phyloP scores from a whole-genome alignment of 2,329 filamentous ascomycete species.

The Tolypocladium capitatum region DNA sequence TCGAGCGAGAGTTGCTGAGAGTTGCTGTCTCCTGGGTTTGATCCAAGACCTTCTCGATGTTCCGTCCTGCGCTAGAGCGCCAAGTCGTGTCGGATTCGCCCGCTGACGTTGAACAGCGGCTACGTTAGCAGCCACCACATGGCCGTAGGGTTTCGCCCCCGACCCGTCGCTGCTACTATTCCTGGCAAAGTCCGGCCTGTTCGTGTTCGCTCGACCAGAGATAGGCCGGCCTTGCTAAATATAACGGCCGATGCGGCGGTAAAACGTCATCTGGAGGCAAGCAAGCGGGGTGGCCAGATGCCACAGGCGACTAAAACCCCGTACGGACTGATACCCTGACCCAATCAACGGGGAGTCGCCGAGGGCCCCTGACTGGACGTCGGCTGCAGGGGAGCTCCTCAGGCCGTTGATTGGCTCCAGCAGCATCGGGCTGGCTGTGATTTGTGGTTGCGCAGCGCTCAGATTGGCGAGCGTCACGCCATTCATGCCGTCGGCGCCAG shows the following conservation, averaged over 20 bases:
- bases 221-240: not conserved
- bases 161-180: not conserved
- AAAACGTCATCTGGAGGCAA: not conserved
- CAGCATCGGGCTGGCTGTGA: constrained; percentile 7
- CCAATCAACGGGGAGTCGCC: constrained; percentile 10
- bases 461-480: constrained; percentile 16
- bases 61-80: not conserved
- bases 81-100: not conserved
- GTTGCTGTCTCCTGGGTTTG: not conserved
- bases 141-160: not conserved
- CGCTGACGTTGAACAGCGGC: not conserved
- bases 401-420: constrained; percentile 19
- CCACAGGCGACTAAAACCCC: not conserved
- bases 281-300: not conserved
- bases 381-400: constrained; percentile 15
- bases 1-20: too few species aligned
- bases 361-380: constrained; percentile 7
- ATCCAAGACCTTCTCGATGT: not conserved
- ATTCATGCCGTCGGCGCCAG: not conserved
- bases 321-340: not conserved
- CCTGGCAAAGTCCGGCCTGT: not conserved
- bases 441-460: not conserved
- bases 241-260: not conserved
- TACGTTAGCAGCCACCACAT: not conserved
- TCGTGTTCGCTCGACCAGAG: not conserved